Evolutionary conservation across 495 filamentous ascomycete genomes (phyloP).

Genomic region (Penicillium desertorum): DNA sequence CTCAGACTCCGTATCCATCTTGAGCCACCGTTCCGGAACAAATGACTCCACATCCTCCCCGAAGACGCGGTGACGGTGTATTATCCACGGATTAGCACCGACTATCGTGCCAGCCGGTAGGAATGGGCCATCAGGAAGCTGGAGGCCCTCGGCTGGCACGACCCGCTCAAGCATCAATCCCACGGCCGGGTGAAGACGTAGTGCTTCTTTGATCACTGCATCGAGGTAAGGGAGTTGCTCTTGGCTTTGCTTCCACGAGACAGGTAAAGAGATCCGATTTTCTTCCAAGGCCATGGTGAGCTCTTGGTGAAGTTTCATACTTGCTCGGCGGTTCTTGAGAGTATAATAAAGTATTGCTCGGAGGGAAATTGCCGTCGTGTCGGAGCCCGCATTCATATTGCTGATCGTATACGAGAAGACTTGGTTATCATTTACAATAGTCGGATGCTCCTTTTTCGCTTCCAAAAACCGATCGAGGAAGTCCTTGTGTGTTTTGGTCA

Average conservation of each 20-base stretch:
- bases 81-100: conserved; percentile 42
- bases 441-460: conserved; percentile 34
- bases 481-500: conserved; percentile 16
- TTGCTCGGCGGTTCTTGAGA: neutral
- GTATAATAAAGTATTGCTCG: conserved; percentile 32
- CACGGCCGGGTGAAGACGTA: conserved; percentile 63
- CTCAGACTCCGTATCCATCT: conserved; percentile 38
- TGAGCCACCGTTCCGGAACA: conserved; percentile 57
- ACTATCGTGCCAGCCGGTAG: conserved; percentile 64
- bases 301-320: conserved; percentile 26
- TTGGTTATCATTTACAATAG: conserved; percentile 28
- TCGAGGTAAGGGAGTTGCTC: conserved; percentile 57
- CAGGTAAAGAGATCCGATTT: conserved; percentile 33
- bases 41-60: conserved; percentile 32
- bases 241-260: conserved; percentile 42
- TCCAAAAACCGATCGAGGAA: conserved; percentile 32
- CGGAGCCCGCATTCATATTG: conserved; percentile 53
- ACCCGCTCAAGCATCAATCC: conserved; percentile 54
- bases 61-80: conserved; percentile 20
- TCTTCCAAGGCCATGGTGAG: conserved; percentile 43
- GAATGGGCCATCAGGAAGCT: conserved; percentile 49
- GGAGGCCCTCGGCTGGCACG: conserved; percentile 34
- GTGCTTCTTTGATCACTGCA: conserved; percentile 65
- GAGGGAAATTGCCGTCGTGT: conserved; percentile 52
- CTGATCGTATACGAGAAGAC: conserved; percentile 36